These are phyloP conservation scores for Trichoderma orchidacearum DNA, from an alignment of 495 filamentous ascomycete genomes.

Conservation along the genomic window DNA sequence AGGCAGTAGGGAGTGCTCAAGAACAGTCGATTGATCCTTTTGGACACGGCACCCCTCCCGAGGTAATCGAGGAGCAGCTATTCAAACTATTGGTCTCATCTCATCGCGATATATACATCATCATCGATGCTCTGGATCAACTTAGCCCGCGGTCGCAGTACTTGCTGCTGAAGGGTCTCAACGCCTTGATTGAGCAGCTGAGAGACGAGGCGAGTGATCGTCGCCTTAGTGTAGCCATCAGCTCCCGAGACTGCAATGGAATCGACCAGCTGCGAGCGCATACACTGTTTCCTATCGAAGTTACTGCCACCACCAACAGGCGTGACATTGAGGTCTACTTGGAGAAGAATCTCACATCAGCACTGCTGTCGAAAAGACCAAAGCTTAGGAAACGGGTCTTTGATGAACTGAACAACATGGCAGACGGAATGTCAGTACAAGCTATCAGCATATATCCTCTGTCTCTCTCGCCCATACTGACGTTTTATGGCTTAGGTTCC, in stretches of 20 bases:
- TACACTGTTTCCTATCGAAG: background rate
- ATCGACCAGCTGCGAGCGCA: background rate
- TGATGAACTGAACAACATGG: too few relatives aligned
- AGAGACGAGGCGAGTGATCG: background rate
- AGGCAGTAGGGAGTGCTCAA: too few relatives aligned
- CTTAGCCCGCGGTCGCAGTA: background rate
- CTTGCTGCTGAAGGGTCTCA: background rate
- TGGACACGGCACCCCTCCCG: too few relatives aligned
- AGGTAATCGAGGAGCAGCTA: background rate
- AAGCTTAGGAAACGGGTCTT: too few relatives aligned
- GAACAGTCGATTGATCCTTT: too few relatives aligned
- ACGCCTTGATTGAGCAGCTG: background rate
- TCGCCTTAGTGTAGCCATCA: background rate
- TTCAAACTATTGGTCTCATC: background rate
- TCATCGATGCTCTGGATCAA: background rate
- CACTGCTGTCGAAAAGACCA: too few relatives aligned
- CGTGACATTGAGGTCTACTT: background rate
- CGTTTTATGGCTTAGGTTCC: too few relatives aligned
- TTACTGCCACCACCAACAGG: background rate
- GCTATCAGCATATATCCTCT: too few relatives aligned
- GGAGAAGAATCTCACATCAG: background rate
- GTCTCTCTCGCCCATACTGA: too few relatives aligned
- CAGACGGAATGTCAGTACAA: too few relatives aligned
- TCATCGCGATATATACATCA: background rate
- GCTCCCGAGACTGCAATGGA: background rate